Percentiles rank a stretch among this genome's conserved stretches.
phyloP scores from a whole-genome alignment of 208 protist species.

The Acanthamoeba lenticulata region DNA sequence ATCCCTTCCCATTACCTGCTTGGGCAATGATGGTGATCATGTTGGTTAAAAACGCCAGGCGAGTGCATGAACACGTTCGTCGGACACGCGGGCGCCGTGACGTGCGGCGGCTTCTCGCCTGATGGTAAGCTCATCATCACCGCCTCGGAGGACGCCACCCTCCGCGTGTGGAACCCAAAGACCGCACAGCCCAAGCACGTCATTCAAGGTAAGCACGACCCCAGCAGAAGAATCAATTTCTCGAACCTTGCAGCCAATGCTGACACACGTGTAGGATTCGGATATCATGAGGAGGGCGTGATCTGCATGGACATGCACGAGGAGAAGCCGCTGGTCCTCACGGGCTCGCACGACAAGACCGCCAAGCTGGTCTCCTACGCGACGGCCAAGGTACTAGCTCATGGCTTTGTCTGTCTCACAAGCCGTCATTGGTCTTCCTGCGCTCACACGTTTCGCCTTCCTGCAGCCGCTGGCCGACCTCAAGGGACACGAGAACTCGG shows the following conservation, averaged over 20 bases:
- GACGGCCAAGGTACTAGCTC: background rate
- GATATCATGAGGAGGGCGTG: constrained; percentile 55
- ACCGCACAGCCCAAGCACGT: constrained; percentile 75
- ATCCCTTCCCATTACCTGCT: too few species aligned
- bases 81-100: constrained; percentile 91
- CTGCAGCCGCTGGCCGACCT: background rate
- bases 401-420: background rate
- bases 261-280: background rate
- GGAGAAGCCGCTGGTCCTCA: constrained; percentile 57
- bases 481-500: constrained; percentile 12
- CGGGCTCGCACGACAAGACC: constrained; percentile 64
- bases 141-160: constrained; percentile 91
- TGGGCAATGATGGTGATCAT: constrained; percentile 81
- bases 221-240: background rate
- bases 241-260: background rate
- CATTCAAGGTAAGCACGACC: constrained; percentile 60
- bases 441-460: background rate
- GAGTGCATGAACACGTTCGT: constrained; percentile 92
- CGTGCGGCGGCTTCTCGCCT: constrained; percentile 89
- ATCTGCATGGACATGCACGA: constrained; percentile 62
- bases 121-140: constrained; percentile 93
- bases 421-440: background rate
- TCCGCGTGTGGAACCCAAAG: constrained; percentile 93
- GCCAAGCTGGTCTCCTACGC: constrained; percentile 39
- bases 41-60: constrained; percentile 92